These are phyloP conservation scores for Violaceomyces palustris DNA, from an alignment of 1,284 basidiomycete species.

Conservation along the genomic window DNA sequence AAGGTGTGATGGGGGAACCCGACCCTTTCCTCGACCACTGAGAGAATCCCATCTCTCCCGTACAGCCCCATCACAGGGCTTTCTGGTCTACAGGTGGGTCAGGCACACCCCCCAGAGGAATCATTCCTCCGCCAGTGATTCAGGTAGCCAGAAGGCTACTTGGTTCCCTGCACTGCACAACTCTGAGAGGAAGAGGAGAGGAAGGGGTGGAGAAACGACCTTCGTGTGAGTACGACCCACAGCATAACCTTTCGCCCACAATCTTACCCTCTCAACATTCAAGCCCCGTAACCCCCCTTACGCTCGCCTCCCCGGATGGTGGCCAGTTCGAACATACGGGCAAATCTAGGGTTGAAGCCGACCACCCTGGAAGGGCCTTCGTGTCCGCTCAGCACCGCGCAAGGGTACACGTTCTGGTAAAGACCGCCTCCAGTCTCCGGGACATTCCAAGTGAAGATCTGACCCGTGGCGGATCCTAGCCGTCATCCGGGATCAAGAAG, in stretches of 20 bases:
- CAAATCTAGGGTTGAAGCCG: slow-evolving; percentile 44
- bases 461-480: slow-evolving; percentile 9
- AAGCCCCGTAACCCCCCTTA: too few species aligned
- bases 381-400: slow-evolving; percentile 26
- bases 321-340: slow-evolving; percentile 47
- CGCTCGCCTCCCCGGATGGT: too few species aligned
- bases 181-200: slow-evolving; percentile 14
- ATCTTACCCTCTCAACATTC: too few species aligned
- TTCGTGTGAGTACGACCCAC: not conserved
- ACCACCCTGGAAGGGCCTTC: slow-evolving; percentile 29
- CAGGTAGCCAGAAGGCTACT: slow-evolving; percentile 47
- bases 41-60: too few species aligned
- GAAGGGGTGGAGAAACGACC: not conserved
- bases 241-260: not conserved
- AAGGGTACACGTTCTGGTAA: slow-evolving; percentile 11
- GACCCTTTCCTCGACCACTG: too few species aligned
- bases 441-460: slow-evolving; percentile 11
- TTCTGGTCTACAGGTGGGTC: too few species aligned
- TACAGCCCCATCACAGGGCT: too few species aligned
- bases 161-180: slow-evolving; percentile 37
- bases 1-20: too few species aligned
- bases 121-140: slow-evolving; percentile 15
- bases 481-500: slow-evolving; percentile 33
- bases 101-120: too few species aligned
- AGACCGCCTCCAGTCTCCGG: too few species aligned